These are phyloP conservation scores for Epichloe brachyelytri DNA, from an alignment of 2,329 filamentous ascomycete species.

Conservation along the genomic window DNA sequence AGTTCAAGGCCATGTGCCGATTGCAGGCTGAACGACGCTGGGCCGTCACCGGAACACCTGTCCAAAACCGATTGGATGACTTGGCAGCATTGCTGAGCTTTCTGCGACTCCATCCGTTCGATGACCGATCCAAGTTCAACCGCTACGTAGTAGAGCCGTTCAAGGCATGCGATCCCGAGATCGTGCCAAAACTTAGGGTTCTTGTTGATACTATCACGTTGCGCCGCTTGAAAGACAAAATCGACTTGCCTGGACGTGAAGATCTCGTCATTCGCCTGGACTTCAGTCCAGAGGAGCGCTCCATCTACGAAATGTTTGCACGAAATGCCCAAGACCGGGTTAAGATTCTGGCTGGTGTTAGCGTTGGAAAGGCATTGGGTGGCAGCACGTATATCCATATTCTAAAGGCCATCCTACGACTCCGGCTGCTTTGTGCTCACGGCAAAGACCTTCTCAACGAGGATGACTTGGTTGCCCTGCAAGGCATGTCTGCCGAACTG, in stretches of 20 bases:
- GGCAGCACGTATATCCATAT: conserved; percentile 92
- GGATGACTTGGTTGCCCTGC: conserved; percentile 66
- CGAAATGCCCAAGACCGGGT: conserved; percentile 71
- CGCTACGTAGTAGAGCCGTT: conserved; percentile 75
- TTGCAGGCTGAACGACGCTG: conserved; percentile 73
- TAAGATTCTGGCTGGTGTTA: conserved; percentile 50
- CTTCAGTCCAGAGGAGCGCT: conserved; percentile 62
- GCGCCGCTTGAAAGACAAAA: conserved; percentile 81
- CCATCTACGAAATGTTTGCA: conserved; percentile 74
- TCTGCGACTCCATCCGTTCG: conserved; percentile 71
- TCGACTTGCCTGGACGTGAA: conserved; percentile 61
- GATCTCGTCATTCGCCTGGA: conserved; percentile 63
- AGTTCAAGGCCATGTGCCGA: conserved; percentile 74
- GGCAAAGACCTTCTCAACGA: conserved; percentile 82
- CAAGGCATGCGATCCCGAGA: conserved; percentile 72
- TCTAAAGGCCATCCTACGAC: conserved; percentile 75
- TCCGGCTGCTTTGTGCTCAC: conserved; percentile 84
- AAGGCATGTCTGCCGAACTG: conserved; percentile 70
- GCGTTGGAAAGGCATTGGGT: conserved; percentile 52
- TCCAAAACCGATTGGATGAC: conserved; percentile 89
- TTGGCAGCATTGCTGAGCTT: conserved; percentile 79
- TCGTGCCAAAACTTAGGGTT: conserved; percentile 72
- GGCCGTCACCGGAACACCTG: conserved; percentile 94
- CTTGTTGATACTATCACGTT: conserved; percentile 92
- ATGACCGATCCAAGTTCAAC: conserved; percentile 62